Conservation (phyloP, 1,284 basidiomycete genomes). For the Nidula niveotomentosa region DNA sequence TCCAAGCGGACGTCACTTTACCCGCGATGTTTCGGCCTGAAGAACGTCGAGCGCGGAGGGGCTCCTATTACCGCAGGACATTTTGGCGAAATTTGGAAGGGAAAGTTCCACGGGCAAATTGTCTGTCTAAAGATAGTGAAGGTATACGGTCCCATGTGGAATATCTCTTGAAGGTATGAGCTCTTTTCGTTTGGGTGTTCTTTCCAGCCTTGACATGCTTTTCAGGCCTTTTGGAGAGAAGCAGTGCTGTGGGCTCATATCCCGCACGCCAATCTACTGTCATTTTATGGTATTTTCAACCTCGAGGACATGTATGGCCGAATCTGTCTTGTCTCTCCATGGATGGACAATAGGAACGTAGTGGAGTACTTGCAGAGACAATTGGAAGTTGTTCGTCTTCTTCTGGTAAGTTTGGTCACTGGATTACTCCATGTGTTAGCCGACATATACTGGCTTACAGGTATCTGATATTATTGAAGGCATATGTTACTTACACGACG, state of each 20-base stretch:
- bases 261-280: slow-evolving; percentile 21
- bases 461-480: slow-evolving; percentile 14
- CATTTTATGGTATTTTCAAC: slow-evolving; percentile 22
- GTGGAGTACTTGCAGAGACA: slow-evolving; percentile 12
- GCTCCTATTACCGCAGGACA: slow-evolving; percentile 9
- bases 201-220: slow-evolving; percentile 1
- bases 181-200: background rate
- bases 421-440: background rate
- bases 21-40: slow-evolving; percentile 20
- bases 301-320: slow-evolving; percentile 17
- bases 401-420: slow-evolving; percentile 5
- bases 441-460: background rate
- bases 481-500: slow-evolving; percentile 15
- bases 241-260: slow-evolving; percentile 23
- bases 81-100: slow-evolving; percentile 19
- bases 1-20: slow-evolving; percentile 15
- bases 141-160: slow-evolving; percentile 12
- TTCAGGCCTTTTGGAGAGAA: slow-evolving; percentile 18
- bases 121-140: slow-evolving; percentile 19
- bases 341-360: no score
- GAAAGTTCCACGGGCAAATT: slow-evolving; percentile 8
- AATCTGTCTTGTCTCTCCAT: slow-evolving; percentile 9
- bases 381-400: slow-evolving; percentile 7
- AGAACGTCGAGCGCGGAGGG: slow-evolving; percentile 8
- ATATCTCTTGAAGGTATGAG: slow-evolving; percentile 14